Conservation (phyloP, 2,329 filamentous ascomycete genomes). For the Epichloe amarillans region DNA sequence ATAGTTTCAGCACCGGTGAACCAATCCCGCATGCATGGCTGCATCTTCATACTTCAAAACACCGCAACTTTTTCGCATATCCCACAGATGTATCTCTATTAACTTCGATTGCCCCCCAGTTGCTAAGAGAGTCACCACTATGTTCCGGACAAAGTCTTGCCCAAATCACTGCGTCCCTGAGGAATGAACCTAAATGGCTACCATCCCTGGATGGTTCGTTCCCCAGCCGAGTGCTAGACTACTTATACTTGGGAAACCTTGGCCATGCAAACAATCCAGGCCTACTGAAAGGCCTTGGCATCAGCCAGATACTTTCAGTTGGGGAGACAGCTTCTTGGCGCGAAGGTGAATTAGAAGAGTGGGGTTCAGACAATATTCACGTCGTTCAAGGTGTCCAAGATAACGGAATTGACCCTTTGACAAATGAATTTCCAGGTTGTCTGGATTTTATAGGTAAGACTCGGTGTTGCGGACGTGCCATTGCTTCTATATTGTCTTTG, state of each 20-base stretch:
- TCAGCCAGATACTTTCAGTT: conserved; percentile 78
- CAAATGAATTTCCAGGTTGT: conserved; percentile 71
- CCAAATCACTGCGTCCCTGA: conserved; percentile 39
- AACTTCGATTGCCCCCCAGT: conserved; percentile 59
- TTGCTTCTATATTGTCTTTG: not conserved
- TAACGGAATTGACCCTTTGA: conserved; percentile 89
- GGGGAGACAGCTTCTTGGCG: conserved; percentile 80
- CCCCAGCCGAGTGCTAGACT: conserved; percentile 76
- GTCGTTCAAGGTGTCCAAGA: conserved; percentile 81
- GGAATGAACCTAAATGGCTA: conserved; percentile 65
- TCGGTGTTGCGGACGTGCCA: not conserved
- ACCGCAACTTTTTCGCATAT: conserved; percentile 93
- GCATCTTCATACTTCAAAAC: conserved; percentile 62
- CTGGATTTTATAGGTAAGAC: conserved; percentile 75
- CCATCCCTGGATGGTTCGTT: conserved; percentile 76
- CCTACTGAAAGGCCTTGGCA: conserved; percentile 65
- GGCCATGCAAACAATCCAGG: conserved; percentile 89
- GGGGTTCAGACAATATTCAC: conserved; percentile 68
- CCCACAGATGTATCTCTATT: conserved; percentile 77
- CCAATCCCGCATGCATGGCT: conserved; percentile 81
- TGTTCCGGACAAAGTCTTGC: conserved; percentile 33
- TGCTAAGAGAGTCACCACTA: conserved; percentile 58
- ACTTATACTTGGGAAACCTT: conserved; percentile 93
- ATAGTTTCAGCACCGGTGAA: conserved; percentile 76
- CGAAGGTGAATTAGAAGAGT: conserved; percentile 53